A percentile compares a stretch with the other conserved stretches of the same genome.
Evolutionary conservation across 805 yeast species (phyloP).

Genomic region (Nakazawaea molendinolei): DNA sequence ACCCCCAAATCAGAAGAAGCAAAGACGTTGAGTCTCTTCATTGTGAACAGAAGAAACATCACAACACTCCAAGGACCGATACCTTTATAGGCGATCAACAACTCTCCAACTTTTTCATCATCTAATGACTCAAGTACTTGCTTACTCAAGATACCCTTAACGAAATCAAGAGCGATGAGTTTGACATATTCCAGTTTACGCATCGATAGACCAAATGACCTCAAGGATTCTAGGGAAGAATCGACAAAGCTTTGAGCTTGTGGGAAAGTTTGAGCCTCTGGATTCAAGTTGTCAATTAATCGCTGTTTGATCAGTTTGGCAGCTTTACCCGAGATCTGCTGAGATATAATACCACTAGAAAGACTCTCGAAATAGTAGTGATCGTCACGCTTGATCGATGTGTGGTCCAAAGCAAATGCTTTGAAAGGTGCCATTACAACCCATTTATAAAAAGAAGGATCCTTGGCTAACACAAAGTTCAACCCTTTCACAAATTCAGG

Average conservation of each 20-base stretch:
- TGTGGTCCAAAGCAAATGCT: conserved; percentile 1
- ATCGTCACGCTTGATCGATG: conserved; percentile 10
- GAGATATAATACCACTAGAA: conserved; percentile 50
- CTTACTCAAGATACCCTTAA: conserved; percentile 28
- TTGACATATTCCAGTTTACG: conserved; percentile 61
- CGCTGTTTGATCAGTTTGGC: conserved; percentile 57
- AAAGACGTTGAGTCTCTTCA: conserved; percentile 62
- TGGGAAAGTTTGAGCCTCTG: conserved; percentile 35
- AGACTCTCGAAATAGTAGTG: conserved; percentile 34
- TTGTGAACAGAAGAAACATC: conserved; percentile 74
- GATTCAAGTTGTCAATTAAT: conserved; percentile 32
- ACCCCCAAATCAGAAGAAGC: conserved; percentile 79
- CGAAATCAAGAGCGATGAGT: conserved; percentile 47
- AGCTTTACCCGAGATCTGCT: conserved; percentile 77
- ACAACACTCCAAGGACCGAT: conserved; percentile 85
- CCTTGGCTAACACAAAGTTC: conserved; percentile 17
- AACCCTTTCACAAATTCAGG: conserved; percentile 20
- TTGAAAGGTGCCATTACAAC: conserved; percentile 9
- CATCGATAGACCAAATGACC: conserved; percentile 61
- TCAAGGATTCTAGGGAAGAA: conserved; percentile 38
- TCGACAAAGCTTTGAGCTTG: conserved; percentile 40
- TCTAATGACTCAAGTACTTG: conserved; percentile 30
- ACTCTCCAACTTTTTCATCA: conserved; percentile 40
- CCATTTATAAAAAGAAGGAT: conserved; percentile 17
- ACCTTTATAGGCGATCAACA: conserved; percentile 54